phyloP scores from a whole-genome alignment of 768 basidiomycete species.

The Psilocybe cubensis region DNA sequence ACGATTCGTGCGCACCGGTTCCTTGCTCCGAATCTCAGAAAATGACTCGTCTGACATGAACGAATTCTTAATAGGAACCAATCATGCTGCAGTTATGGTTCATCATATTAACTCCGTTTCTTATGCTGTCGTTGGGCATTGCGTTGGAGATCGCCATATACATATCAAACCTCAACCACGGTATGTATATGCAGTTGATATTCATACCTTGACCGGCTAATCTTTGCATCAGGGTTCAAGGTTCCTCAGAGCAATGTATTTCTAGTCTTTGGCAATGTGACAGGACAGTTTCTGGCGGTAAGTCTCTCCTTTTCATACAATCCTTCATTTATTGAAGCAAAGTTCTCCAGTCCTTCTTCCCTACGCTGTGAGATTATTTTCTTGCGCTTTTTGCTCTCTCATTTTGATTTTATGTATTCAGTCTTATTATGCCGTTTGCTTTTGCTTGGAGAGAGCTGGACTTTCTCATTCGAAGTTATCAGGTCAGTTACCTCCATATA shows the following conservation, averaged over 20 bases:
- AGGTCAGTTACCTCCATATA: slow-evolving; percentile 41
- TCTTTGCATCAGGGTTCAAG: slow-evolving; percentile 47
- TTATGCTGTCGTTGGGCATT: slow-evolving; percentile 51
- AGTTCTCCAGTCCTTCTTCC: slow-evolving; percentile 56
- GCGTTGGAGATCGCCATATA: slow-evolving; percentile 48
- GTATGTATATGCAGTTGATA: slow-evolving; percentile 29
- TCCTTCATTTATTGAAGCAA: background rate
- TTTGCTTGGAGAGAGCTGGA: slow-evolving; percentile 56
- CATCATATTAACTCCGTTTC: slow-evolving; percentile 38
- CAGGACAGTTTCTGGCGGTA: slow-evolving; percentile 50
- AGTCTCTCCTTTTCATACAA: slow-evolving; percentile 7
- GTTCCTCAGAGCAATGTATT: slow-evolving; percentile 55
- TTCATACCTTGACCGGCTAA: background rate
- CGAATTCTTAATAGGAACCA: slow-evolving; percentile 31
- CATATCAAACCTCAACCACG: slow-evolving; percentile 44
- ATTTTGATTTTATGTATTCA: slow-evolving; percentile 19
- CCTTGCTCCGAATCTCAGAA: background rate
- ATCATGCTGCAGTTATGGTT: slow-evolving; percentile 37
- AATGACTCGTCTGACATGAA: background rate
- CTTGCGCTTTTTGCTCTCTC: background rate
- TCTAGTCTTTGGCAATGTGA: slow-evolving; percentile 53
- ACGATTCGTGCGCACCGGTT: slow-evolving; percentile 43
- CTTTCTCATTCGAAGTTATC: slow-evolving; percentile 57
- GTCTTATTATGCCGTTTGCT: slow-evolving; percentile 52
- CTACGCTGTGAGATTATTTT: slow-evolving; percentile 41